Percentiles rank a stretch among this genome's conserved stretches.
phyloP scores from a whole-genome alignment of 1,139 yeast species.

The Hyphopichia burtonii region DNA sequence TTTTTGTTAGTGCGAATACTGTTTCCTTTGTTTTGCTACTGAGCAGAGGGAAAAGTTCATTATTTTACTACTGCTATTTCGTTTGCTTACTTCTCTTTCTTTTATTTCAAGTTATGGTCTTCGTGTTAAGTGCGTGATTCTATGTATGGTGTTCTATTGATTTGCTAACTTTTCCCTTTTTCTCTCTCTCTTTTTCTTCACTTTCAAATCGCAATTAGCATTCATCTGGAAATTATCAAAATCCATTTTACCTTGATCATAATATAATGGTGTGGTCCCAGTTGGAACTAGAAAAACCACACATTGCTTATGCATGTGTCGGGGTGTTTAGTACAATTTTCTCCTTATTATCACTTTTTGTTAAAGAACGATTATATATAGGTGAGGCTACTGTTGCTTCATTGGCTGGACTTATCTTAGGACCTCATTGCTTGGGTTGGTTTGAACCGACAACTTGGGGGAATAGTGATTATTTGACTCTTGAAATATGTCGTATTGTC shows the following conservation, averaged over 20 bases:
- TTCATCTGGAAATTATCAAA: too few relatives aligned
- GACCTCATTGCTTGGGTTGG: constrained; percentile 92
- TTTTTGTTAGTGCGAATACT: too few relatives aligned
- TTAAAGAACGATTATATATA: constrained; percentile 83
- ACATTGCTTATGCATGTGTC: constrained; percentile 88
- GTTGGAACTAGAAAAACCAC: constrained; percentile 47
- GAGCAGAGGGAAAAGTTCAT: too few relatives aligned
- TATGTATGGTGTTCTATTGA: too few relatives aligned
- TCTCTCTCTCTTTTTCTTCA: background rate
- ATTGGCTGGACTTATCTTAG: constrained; percentile 85
- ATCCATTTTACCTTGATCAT: background rate
- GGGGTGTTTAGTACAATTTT: constrained; percentile 88
- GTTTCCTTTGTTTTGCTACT: too few relatives aligned
- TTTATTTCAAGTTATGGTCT: too few relatives aligned
- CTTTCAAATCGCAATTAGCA: too few relatives aligned
- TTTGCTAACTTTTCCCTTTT: background rate
- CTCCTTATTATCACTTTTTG: constrained; percentile 85
- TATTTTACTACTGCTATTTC: too few relatives aligned
- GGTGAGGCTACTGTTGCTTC: constrained; percentile 98
- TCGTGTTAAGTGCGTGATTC: too few relatives aligned
- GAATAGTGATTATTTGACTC: constrained; percentile 77
- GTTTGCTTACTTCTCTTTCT: too few relatives aligned
- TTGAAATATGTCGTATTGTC: constrained; percentile 86
- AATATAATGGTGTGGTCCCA: background rate
- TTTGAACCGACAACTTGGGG: constrained; percentile 91